Base-by-base conservation (phyloP, 805 yeast species). In the Kodamaea kaohsiungensis region DNA sequence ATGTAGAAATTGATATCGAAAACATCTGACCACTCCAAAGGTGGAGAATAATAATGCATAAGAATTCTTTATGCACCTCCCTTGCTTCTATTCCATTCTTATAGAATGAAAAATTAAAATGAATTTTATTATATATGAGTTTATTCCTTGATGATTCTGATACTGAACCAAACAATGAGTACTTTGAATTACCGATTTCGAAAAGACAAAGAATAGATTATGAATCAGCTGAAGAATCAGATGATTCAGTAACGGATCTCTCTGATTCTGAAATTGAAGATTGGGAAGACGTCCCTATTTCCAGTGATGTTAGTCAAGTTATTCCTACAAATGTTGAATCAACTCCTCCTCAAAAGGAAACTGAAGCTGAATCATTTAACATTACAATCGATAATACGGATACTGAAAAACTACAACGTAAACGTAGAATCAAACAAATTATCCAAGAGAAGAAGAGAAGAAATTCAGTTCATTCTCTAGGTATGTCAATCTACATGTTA, bases 401-500 rank as follows among this genome's bases (percentile, higher is more conserved):
- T 13, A 18, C 40, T 10, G 48, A 42, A n/a, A 37, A 50, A n/a
- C 37, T n/a, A 17, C 43, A 27, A 7, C 48, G 53, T 10, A 50
- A 39, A 53, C 56, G 18, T 40, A 54, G 27, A 45, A 45, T 43
- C 18, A 51, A 19, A 43, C 56, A 43, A 52, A 39, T 22, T 46
- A 56, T 54, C 42, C 54, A 27, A 30, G 49, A 37, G 51, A 59
- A 53, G 56, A 61, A 51, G 22, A 43, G 49, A 52, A 51, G 46
- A 27, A 42, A 39, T 45, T 59, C 46, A 9, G 33, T 55, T 35
- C 63, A 53, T 58, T 56, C 63, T 48, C 52, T 71, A n/a, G 64
- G 65, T 3, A 60, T 70, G 55, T 56, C 61, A 2, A 35, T 64
- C 1, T 70, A 67, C 48, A 60, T 65, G 48, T 46, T 58, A 10